Evolutionary conservation across 768 basidiomycete species (phyloP), one percentile per base, ranked within the genome.

Genomic region (Rhizopogon vulgaris): DNA sequence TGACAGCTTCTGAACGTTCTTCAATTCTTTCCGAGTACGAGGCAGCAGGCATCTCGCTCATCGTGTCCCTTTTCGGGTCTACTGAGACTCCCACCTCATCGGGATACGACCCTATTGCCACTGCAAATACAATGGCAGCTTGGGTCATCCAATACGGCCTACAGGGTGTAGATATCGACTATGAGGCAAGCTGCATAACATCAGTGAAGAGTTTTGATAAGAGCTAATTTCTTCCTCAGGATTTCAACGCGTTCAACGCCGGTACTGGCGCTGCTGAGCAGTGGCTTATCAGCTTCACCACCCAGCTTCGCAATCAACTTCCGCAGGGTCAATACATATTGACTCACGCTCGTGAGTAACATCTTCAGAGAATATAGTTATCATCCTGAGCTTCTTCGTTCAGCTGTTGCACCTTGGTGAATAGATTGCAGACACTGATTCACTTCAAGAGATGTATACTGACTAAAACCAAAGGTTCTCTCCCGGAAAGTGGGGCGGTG

Each of bases 1-100:
- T 80, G 3, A 62, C 70, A 2, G 66, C 67, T 4, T 55, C 56
- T 15, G 62, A 76, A 32, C 73, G 80, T 27, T 53, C 72, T 11
- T 34, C 70, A 12, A 71, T 76, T 58, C 64, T 79, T 53, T 55
- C 73, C 0, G 70, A 77, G 52, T 83, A 83, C 58, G 70, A 69
- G 22, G 71, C 74, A 0, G 79, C 80, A 6, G 82, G 82, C 17
- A 81, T 83, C 61, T 77, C 75, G 18, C 59, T 84, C 41, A 73
- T 84, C 48, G 82, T 83, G 4, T 78, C 79, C 41, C 72, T 69
- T 3, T 83, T 83, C 55, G 78, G 78, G 6, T 70, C 77, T 10
- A 66, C 64, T 3, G 59, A 68, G 49, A 63, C 66, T 1, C 78
- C 78, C 2, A 79, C 77, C 3, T 66, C 72, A 1, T 60, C 63